phyloP scores from a whole-genome alignment of 2,329 filamentous ascomycete species.

The Penicillium sp. region DNA sequence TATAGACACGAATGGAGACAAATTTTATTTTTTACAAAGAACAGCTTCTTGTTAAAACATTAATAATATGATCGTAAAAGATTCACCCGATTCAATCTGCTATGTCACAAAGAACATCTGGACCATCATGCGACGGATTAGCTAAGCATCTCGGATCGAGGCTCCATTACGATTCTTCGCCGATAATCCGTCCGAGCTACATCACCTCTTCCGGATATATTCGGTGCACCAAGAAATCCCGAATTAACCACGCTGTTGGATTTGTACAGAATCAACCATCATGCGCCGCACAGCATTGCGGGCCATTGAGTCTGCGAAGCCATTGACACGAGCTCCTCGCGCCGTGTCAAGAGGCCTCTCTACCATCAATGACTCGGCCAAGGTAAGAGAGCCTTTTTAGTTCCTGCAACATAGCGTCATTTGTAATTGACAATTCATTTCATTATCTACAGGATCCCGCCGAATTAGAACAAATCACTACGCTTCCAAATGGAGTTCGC shows the following conservation, averaged over 20 bases:
- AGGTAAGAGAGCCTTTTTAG: constrained; percentile 27
- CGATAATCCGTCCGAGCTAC: constrained; percentile 6
- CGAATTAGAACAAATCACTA: constrained; percentile 83
- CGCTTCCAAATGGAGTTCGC: constrained; percentile 84
- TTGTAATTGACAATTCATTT: constrained; percentile 5
- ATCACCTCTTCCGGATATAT: constrained; percentile 15
- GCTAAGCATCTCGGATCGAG: constrained; percentile 28
- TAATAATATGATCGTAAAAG: background rate
- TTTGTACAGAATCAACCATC: constrained; percentile 13
- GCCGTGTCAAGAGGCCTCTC: constrained; percentile 37
- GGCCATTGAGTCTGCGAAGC: constrained; percentile 40
- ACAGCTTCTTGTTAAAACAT: background rate
- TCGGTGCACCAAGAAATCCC: constrained; percentile 9
- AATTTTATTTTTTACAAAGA: too few species aligned
- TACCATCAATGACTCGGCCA: constrained; percentile 35
- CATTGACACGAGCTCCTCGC: constrained; percentile 34
- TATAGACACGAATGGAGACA: background rate
- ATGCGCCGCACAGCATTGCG: constrained; percentile 44
- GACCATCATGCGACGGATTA: constrained; percentile 23
- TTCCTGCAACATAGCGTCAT: background rate
- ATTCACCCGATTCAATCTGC: background rate
- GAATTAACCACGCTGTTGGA: background rate
- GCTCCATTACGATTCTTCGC: constrained; percentile 25
- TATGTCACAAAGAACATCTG: background rate
- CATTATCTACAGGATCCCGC: constrained; percentile 64